phyloP scores from a whole-genome alignment of 2,329 filamentous ascomycete species.

The Ilyonectria destructans region DNA sequence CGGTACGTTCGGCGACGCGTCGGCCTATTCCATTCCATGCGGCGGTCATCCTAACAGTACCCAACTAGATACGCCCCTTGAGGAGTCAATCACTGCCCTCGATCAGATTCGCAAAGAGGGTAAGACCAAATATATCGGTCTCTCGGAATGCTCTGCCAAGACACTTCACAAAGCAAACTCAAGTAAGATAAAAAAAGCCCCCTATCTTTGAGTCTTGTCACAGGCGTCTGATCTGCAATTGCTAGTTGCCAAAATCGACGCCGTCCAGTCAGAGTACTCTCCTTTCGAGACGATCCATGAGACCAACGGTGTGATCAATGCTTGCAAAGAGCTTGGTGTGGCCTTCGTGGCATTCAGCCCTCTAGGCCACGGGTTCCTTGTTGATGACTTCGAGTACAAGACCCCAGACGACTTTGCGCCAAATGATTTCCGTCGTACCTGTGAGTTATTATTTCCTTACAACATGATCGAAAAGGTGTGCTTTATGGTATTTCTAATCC shows the following conservation, averaged over 20 bases:
- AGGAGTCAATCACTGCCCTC: conserved; percentile 64
- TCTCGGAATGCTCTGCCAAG: conserved; percentile 63
- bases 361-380: conserved; percentile 64
- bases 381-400: conserved; percentile 61
- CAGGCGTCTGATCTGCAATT: background rate
- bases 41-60: background rate
- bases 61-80: conserved; percentile 58
- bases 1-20: conserved; percentile 49
- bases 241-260: conserved; percentile 64
- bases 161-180: conserved; percentile 63
- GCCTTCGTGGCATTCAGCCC: conserved; percentile 65
- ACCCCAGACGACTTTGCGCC: conserved; percentile 63
- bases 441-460: conserved; percentile 45
- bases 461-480: background rate
- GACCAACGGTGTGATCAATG: conserved; percentile 58
- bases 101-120: conserved; percentile 63
- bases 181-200: conserved; percentile 47
- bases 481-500: background rate
- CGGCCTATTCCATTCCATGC: conserved; percentile 32
- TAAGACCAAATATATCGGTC: conserved; percentile 66
- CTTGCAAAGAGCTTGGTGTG: conserved; percentile 58
- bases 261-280: conserved; percentile 64
- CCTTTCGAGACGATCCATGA: conserved; percentile 61
- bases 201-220: background rate
- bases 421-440: conserved; percentile 58